A percentile compares a stretch with the other conserved stretches of the same genome.
Evolutionary conservation across 2,329 filamentous ascomycete genomes (phyloP).

Genomic region (Pseudogymnoascus sp.): DNA sequence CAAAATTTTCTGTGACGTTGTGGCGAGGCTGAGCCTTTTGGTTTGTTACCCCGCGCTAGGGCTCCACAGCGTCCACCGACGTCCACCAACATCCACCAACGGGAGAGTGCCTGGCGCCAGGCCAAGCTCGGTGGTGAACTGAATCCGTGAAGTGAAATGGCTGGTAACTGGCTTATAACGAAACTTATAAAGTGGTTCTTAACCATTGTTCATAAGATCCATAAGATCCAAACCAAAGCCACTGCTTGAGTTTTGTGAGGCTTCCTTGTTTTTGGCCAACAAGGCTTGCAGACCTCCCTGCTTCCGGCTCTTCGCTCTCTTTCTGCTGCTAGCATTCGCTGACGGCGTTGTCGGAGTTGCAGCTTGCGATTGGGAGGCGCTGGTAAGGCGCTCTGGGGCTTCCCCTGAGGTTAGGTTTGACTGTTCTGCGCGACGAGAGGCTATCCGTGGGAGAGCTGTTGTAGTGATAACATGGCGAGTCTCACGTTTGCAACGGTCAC

Average conservation of each 20-base stretch:
- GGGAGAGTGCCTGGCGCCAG: neutral
- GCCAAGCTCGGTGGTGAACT: neutral
- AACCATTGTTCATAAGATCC: constrained; percentile 32
- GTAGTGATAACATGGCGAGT: constrained; percentile 21
- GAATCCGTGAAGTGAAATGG: neutral
- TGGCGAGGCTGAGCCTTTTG: constrained; percentile 10
- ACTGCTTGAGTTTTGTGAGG: constrained; percentile 16
- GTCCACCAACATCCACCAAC: neutral
- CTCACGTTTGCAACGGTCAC: constrained; percentile 24
- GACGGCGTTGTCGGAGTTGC: constrained; percentile 28
- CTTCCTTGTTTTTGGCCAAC: constrained; percentile 35
- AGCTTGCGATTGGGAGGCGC: neutral
- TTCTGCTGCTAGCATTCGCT: constrained; percentile 56
- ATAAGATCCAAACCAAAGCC: constrained; percentile 33
- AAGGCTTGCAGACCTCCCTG: constrained; percentile 57
- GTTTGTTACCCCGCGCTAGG: constrained; percentile 11
- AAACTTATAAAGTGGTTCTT: neutral
- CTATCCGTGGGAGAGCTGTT: constrained; percentile 9
- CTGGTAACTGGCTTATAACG: neutral
- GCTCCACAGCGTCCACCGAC: neutral
- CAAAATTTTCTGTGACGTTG: constrained; percentile 3
- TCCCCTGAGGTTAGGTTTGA: neutral
- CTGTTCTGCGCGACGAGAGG: neutral
- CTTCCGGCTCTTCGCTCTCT: constrained; percentile 59
- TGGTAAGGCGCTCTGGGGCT: neutral